phyloP scores from a whole-genome alignment of 1,284 basidiomycete genomes.

The Chondrostereum purpureum region DNA sequence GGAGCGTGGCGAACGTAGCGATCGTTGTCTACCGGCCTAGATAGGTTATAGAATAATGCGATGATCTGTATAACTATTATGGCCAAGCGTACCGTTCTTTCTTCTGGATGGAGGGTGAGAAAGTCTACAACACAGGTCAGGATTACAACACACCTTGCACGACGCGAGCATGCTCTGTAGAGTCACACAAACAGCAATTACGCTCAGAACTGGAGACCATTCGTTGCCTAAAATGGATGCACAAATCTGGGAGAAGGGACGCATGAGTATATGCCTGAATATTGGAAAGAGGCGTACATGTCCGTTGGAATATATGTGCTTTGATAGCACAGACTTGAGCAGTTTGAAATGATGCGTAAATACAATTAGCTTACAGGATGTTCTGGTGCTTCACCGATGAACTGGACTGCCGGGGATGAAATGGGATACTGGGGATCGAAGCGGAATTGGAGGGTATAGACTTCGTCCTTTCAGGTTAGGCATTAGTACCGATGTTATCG shows the following conservation, averaged over 20 bases:
- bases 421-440: constrained; percentile 76
- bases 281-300: constrained; percentile 45
- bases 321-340: constrained; percentile 13
- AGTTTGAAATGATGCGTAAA: not conserved
- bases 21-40: constrained; percentile 73
- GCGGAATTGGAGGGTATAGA: constrained; percentile 69
- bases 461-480: constrained; percentile 56
- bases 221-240: constrained; percentile 81
- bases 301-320: constrained; percentile 84
- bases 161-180: constrained; percentile 85
- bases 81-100: constrained; percentile 59
- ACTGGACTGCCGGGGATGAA: constrained; percentile 77
- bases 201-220: constrained; percentile 81
- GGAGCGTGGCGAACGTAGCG: constrained; percentile 74
- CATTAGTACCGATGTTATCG: not conserved
- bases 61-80: not conserved
- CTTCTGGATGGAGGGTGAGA: constrained; percentile 35
- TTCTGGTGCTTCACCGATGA: constrained; percentile 46
- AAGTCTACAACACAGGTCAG: constrained; percentile 4
- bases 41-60: constrained; percentile 9
- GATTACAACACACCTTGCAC: constrained; percentile 54
- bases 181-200: constrained; percentile 72
- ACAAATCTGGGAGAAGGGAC: constrained; percentile 51
- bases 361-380: constrained; percentile 40
- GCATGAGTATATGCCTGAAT: constrained; percentile 1